Base-by-base conservation (phyloP, 1,284 basidiomycete genomes). In the Boletus smithii region DNA sequence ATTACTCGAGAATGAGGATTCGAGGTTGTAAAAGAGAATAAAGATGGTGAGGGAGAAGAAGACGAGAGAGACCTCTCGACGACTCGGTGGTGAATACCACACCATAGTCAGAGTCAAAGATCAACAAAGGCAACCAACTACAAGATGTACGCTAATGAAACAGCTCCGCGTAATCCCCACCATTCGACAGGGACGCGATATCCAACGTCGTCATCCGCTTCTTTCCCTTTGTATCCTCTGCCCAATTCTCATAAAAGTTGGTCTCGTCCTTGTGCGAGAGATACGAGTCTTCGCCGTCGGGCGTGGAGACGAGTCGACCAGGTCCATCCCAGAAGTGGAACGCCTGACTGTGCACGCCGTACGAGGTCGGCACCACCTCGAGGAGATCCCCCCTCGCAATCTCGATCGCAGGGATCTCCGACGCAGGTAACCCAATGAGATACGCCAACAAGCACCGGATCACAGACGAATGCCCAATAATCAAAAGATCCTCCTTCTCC, bases 371-470 rank as follows among this genome's bases (percentile, higher is more conserved):
- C 0, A 91, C 85, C 41, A 95, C 90, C 66, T 95, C 91, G 33
- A 94, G 75, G 10, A 95, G 71, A 63, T 95, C 92, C 0, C 92
- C 92, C 16, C 91, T 80, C 17, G 91, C 91, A 55, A 99, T 88
- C 66, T 97, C 94, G 48, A 99, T 95, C 2, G 91, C 91, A 0
- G 95, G 97, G 33, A 99, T 97, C 67, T 99, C 95, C 29, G 86
- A 87, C 0, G 95, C 92, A n/a, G 93, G 92, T 3, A 97, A 75
- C 3, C 97, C 95, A 56, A 97, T 93, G 52, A 94, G 82, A 67
- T 93, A 94, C 0, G 91, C 84, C 24, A 94, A 76, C 57, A 99
- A 76, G 70, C 95, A 99, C 22, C 97, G 85, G 61, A 99, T 95
- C 62, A 99, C 97, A n/a, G 91, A 95, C 6, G 94, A 93, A 64